These are phyloP conservation scores for Backusella parvicylindrica DNA, from an alignment of 192 early-diverging fungal species.

Conservation along the genomic window DNA sequence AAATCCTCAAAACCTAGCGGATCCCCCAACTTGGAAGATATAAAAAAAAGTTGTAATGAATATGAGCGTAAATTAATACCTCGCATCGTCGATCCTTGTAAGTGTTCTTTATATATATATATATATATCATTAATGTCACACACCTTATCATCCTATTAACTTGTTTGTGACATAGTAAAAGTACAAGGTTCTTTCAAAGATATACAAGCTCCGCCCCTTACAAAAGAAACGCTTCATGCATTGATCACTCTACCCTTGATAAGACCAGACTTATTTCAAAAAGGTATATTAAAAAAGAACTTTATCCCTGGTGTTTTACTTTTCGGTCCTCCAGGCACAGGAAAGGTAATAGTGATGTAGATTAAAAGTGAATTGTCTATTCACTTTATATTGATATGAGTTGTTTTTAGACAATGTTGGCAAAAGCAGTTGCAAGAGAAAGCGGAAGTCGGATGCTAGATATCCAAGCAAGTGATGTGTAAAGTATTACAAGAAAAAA, in stretches of 20 bases:
- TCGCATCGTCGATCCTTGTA: slow-evolving; percentile 80
- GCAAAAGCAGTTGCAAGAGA: slow-evolving; percentile 85
- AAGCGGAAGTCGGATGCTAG: slow-evolving; percentile 73
- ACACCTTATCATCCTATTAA: no score
- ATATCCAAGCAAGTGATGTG: slow-evolving; percentile 74
- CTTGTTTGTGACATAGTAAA: slow-evolving; percentile 34
- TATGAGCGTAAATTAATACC: slow-evolving; percentile 77
- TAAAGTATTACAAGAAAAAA: slow-evolving; percentile 10
- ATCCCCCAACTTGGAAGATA: not conserved
- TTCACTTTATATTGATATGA: not conserved
- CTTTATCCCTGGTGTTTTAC: slow-evolving; percentile 70
- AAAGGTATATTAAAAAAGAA: slow-evolving; percentile 65
- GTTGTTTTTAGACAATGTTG: slow-evolving; percentile 56
- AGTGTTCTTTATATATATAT: not conserved
- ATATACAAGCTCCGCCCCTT: slow-evolving; percentile 69
- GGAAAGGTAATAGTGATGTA: slow-evolving; percentile 49
- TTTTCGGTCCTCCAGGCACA: slow-evolving; percentile 86
- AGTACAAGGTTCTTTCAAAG: slow-evolving; percentile 58
- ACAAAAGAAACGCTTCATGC: slow-evolving; percentile 88
- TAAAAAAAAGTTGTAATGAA: slow-evolving; percentile 44
- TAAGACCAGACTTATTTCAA: slow-evolving; percentile 75
- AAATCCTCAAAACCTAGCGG: not conserved
- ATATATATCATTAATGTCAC: not conserved
- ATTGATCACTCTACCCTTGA: slow-evolving; percentile 73
- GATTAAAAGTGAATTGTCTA: not conserved